Base-by-base conservation (phyloP, 2,329 filamentous ascomycete genomes). In the Colletotrichum abscissum region DNA sequence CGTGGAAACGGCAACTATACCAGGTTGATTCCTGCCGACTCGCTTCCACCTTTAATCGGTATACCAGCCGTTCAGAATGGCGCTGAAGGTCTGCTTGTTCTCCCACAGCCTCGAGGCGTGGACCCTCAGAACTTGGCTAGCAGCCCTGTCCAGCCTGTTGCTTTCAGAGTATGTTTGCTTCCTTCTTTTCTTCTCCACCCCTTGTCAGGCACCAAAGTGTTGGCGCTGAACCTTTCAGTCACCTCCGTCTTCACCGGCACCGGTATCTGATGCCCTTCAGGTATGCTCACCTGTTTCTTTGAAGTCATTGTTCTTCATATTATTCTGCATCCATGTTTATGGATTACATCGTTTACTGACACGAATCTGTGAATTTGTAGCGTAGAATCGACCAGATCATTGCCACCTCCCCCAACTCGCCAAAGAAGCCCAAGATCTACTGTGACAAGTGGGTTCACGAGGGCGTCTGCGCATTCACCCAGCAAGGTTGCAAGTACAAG, bases 391-490 rank as follows among this genome's bases (percentile, higher is more conserved):
- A 76, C 30, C 69, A 72, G 49, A 76, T 75, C 33, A 54, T 75
- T 4, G 74, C 73, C 22, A 76, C 75, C 5, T 77, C 76, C 5
- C 82, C 83, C 22, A 81, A 85, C 12, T 79, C 78, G 5, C 81
- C 82, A 6, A 90, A 89, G 78, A 80, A 80, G 28, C 80, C 81
- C 71, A 97, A 97, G 80, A 85, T 93, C 28, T 97, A 93, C 82
- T 98, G 95, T 83, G 94, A 95, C 72, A 94, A 96, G 82, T 98
- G 95, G 95, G 92, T 98, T 67, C 92, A 94, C 77, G 92, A 93
- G 72, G 95, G 95, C 24, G 91, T 94, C 56, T 98, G 95, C 80
- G 93, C 93, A 74, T 98, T 94, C 81, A 92, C 89, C 4, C 94
- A 97, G 80, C 92, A 95, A 79, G 95, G 95, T 0, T 98, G 95